Evolutionary conservation across 768 basidiomycete genomes (phyloP).

Genomic region (Pleurotus ostreatus): DNA sequence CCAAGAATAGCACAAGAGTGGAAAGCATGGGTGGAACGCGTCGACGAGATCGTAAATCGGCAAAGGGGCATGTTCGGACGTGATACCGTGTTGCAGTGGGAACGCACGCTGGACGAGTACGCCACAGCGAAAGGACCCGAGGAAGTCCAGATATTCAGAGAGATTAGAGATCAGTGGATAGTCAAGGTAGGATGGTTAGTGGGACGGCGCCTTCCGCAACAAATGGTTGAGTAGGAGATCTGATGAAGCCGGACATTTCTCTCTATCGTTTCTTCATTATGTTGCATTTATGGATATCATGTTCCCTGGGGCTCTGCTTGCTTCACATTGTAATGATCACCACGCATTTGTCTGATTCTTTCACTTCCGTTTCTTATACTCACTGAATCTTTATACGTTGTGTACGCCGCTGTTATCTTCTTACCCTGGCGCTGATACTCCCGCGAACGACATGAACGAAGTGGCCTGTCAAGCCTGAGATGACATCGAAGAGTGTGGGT

Average conservation of each 20-base stretch:
- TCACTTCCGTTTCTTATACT: not conserved
- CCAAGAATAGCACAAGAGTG: slow-evolving; percentile 71
- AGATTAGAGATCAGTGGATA: slow-evolving; percentile 61
- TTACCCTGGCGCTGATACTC: too few species aligned
- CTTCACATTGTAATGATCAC: not conserved
- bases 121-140: slow-evolving; percentile 45
- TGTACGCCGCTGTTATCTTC: too few species aligned
- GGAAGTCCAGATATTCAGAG: slow-evolving; percentile 32
- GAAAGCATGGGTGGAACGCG: slow-evolving; percentile 68
- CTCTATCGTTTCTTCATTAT: not conserved
- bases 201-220: slow-evolving; percentile 36
- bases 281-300: not conserved
- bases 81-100: slow-evolving; percentile 69
- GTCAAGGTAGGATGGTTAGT: slow-evolving; percentile 77
- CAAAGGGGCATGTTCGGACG: slow-evolving; percentile 78
- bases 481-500: too few species aligned
- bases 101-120: slow-evolving; percentile 62
- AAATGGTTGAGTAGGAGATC: slow-evolving; percentile 29
- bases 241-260: not conserved
- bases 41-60: slow-evolving; percentile 67
- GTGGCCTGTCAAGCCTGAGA: too few species aligned
- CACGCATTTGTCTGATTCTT: not conserved
- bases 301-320: slow-evolving; percentile 4
- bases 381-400: too few species aligned
- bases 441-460: too few species aligned